phyloP scores from a whole-genome alignment of 108 stramenopile genomes.

The Nitzschia putrida region DNA sequence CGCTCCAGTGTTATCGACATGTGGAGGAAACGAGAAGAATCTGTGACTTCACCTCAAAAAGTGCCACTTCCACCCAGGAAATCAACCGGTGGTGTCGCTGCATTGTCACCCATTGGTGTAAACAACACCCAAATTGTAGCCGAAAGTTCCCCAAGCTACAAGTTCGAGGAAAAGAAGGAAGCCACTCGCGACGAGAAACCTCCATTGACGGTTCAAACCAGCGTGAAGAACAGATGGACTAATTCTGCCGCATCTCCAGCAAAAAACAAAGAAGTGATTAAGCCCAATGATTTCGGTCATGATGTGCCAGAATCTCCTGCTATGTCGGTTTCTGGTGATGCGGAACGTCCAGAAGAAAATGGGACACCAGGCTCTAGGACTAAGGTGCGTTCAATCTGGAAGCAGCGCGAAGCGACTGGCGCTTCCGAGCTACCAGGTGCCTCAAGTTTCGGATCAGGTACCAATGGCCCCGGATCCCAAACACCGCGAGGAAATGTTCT shows the following conservation, averaged over 20 bases:
- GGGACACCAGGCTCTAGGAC: background rate
- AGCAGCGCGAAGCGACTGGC: background rate
- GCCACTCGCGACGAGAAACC: conserved; percentile 5
- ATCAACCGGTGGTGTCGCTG: background rate
- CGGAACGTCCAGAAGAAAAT: no score
- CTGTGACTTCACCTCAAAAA: conserved; percentile 2
- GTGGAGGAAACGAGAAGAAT: conserved; percentile 38
- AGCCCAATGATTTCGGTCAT: no score
- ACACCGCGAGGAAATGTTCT: background rate
- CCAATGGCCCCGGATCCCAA: background rate
- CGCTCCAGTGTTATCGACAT: conserved; percentile 36
- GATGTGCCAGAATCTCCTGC: no score
- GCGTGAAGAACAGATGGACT: no score
- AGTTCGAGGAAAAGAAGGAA: conserved; percentile 25
- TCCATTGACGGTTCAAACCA: background rate
- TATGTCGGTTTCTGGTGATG: no score
- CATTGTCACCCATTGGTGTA: background rate
- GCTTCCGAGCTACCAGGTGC: background rate
- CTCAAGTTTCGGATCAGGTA: background rate
- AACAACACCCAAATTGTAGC: no score
- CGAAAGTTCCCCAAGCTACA: background rate
- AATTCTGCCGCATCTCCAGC: no score
- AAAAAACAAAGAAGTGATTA: no score
- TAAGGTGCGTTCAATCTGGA: background rate
- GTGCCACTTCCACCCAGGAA: background rate